phyloP scores from a whole-genome alignment of 495 filamentous ascomycete genomes.

The Trichoderma gamsii region DNA sequence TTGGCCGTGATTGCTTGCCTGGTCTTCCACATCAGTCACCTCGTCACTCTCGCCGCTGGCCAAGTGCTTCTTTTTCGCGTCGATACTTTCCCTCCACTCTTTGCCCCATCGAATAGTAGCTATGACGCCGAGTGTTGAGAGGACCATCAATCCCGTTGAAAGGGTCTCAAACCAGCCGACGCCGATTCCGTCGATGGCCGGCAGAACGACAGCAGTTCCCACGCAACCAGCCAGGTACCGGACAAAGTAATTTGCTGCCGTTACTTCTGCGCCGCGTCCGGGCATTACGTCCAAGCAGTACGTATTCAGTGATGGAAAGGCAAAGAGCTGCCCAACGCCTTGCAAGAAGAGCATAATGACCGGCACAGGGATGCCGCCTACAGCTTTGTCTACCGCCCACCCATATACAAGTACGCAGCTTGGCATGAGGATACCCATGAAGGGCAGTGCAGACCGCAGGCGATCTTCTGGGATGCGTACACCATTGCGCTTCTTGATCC shows the following conservation, averaged over 20 bases:
- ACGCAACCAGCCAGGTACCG: conserved; percentile 63
- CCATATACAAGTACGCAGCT: conserved; percentile 65
- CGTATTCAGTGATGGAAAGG: conserved; percentile 66
- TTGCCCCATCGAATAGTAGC: conserved; percentile 48
- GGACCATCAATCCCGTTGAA: conserved; percentile 49
- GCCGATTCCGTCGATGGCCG: conserved; percentile 59
- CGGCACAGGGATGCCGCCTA: conserved; percentile 61
- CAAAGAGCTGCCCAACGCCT: conserved; percentile 66
- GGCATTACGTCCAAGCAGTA: conserved; percentile 75
- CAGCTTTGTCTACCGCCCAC: conserved; percentile 61
- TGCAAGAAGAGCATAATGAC: conserved; percentile 66
- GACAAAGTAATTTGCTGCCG: conserved; percentile 68
- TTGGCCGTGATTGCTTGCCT: background rate
- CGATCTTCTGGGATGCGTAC: conserved; percentile 63
- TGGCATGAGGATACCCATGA: conserved; percentile 56
- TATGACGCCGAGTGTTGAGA: conserved; percentile 40
- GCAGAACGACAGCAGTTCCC: conserved; percentile 60
- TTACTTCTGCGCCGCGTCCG: conserved; percentile 56
- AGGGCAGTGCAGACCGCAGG: conserved; percentile 53
- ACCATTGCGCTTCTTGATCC: conserved; percentile 51
- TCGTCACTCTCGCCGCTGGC: conserved; percentile 23
- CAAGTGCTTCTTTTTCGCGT: conserved; percentile 31
- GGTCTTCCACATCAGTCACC: conserved; percentile 17
- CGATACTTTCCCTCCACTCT: conserved; percentile 48
- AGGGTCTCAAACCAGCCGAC: conserved; percentile 62